Conservation (phyloP, 1,284 basidiomycete species). For the Psilocybe mexicana region DNA sequence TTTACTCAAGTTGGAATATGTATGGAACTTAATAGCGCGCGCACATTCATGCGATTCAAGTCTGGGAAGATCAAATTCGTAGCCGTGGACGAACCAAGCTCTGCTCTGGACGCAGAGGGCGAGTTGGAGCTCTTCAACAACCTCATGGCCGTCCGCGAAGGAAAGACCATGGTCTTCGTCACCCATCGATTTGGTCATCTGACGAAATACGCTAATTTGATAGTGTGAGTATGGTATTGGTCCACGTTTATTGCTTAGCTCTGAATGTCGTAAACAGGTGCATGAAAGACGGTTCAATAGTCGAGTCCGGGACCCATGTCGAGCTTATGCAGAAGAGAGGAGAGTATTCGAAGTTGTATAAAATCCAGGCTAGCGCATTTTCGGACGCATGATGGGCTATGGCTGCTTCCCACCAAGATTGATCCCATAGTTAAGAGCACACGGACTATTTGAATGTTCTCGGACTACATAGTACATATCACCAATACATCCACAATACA, state of each 20-base stretch:
- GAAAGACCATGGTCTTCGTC: conserved; percentile 69
- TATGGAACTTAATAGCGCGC: conserved; percentile 34
- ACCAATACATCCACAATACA: neutral
- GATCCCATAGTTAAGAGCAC: too few relatives aligned
- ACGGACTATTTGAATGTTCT: too few relatives aligned
- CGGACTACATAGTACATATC: too few relatives aligned
- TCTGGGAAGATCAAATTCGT: conserved; percentile 45
- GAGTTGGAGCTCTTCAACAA: conserved; percentile 53
- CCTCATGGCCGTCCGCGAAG: conserved; percentile 48
- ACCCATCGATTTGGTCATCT: conserved; percentile 71
- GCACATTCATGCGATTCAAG: conserved; percentile 47
- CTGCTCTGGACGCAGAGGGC: conserved; percentile 52
- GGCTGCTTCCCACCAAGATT: too few relatives aligned
- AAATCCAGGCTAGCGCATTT: conserved; percentile 57
- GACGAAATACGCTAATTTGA: conserved; percentile 61
- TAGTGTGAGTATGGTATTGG: conserved; percentile 43
- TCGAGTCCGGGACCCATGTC: conserved; percentile 55
- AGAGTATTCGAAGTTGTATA: conserved; percentile 57
- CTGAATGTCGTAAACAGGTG: conserved; percentile 39
- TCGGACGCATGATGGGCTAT: too few relatives aligned
- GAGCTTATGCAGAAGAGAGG: conserved; percentile 46
- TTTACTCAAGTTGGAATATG: conserved; percentile 5
- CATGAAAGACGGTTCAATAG: conserved; percentile 56
- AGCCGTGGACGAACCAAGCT: conserved; percentile 54
- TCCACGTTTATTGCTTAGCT: neutral